Evolutionary conservation across 2,329 filamentous ascomycete genomes (phyloP).

Genomic region (Rhynchosporium graminicola): DNA sequence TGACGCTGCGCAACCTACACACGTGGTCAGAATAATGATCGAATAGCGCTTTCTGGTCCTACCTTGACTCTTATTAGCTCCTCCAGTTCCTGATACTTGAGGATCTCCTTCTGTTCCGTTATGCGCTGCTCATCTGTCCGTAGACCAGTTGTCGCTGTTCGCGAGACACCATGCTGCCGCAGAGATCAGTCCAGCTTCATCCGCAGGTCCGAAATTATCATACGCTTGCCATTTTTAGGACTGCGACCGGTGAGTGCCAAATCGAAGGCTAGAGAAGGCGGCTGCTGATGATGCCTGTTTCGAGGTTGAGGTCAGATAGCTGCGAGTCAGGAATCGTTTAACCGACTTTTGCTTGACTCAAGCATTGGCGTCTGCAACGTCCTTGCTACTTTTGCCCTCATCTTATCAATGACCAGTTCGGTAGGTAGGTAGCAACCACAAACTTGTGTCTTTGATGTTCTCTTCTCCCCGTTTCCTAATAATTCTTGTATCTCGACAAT

Average conservation of each 20-base stretch:
- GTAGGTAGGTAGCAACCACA: background rate
- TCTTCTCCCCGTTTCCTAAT: constrained; percentile 9
- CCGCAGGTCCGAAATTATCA: constrained; percentile 28
- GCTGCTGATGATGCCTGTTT: background rate
- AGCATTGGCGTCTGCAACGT: constrained; percentile 15
- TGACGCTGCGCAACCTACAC: constrained; percentile 38
- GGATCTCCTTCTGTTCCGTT: constrained; percentile 74
- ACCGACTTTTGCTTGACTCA: constrained; percentile 25
- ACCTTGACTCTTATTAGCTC: constrained; percentile 67
- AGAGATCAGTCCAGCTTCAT: constrained; percentile 36
- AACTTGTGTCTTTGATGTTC: background rate
- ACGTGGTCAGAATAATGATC: constrained; percentile 24
- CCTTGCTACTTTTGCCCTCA: constrained; percentile 23
- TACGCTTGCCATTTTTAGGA: constrained; percentile 43
- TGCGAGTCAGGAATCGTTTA: constrained; percentile 30
- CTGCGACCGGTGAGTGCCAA: constrained; percentile 3
- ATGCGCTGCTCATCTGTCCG: constrained; percentile 70
- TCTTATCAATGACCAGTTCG: background rate
- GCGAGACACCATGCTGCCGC: constrained; percentile 78
- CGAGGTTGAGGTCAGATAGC: constrained; percentile 16
- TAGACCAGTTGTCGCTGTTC: constrained; percentile 57
- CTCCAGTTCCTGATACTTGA: constrained; percentile 72
- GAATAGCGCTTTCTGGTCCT: constrained; percentile 21
- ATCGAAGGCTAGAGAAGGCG: constrained; percentile 14
- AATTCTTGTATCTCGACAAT: constrained; percentile 1